phyloP scores from a whole-genome alignment of 805 yeast species.

The Candida sakaeoensis region DNA sequence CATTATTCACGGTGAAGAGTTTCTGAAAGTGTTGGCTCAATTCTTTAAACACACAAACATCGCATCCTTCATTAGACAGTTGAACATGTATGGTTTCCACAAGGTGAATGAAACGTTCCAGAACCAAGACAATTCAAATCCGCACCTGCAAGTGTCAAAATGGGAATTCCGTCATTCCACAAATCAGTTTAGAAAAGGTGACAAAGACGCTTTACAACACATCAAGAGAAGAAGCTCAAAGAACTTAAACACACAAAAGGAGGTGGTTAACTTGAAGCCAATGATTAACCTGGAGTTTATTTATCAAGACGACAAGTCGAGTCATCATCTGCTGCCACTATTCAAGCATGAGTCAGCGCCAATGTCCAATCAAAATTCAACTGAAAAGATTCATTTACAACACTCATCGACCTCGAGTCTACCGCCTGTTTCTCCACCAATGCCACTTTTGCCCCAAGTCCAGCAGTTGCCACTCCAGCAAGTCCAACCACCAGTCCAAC shows the following conservation, averaged over 20 bases:
- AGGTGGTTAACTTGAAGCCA: conserved; percentile 33
- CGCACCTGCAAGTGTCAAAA: conserved; percentile 6
- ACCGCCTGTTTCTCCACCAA: conserved; percentile 10
- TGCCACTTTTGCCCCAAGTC: not conserved
- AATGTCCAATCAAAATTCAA: conserved; percentile 5
- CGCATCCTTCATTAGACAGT: conserved; percentile 40
- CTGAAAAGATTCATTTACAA: conserved; percentile 2
- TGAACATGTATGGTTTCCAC: conserved; percentile 46
- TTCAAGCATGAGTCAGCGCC: not conserved
- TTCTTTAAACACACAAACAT: conserved; percentile 49
- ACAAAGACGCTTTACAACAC: conserved; percentile 62
- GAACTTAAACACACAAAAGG: conserved; percentile 35
- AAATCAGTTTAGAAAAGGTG: conserved; percentile 77
- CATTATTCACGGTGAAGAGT: conserved; percentile 83
- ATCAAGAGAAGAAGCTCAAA: conserved; percentile 73
- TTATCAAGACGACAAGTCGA: not conserved
- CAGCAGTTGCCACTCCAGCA: conserved; percentile 6
- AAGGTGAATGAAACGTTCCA: conserved; percentile 41
- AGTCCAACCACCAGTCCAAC: conserved; percentile 9
- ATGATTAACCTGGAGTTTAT: conserved; percentile 6
- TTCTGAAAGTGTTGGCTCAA: conserved; percentile 63
- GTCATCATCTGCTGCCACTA: not conserved
- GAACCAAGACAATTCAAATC: conserved; percentile 14
- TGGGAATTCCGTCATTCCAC: conserved; percentile 93
- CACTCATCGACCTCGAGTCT: conserved; percentile 4